phyloP scores from a whole-genome alignment of 768 basidiomycete genomes.

The Saitozyma podzolica region DNA sequence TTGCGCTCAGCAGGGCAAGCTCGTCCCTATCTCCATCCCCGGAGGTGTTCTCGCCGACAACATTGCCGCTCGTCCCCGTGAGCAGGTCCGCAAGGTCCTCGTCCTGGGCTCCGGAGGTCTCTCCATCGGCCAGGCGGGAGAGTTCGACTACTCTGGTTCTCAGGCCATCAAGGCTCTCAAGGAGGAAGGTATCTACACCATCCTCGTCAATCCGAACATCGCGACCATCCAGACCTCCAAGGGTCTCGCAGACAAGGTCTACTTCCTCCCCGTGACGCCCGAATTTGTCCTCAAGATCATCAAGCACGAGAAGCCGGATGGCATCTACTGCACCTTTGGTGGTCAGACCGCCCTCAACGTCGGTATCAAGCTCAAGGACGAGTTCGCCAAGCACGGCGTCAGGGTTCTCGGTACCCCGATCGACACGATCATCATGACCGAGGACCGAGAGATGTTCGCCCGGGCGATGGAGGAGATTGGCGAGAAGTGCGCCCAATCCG shows the following conservation, averaged over 20 bases:
- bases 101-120: slow-evolving; percentile 96
- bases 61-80: slow-evolving; percentile 63
- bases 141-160: slow-evolving; percentile 99
- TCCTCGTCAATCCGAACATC: slow-evolving; percentile 98
- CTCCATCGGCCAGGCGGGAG: slow-evolving; percentile 97
- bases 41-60: slow-evolving; percentile 72
- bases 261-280: slow-evolving; percentile 97
- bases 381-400: slow-evolving; percentile 84
- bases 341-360: slow-evolving; percentile 97
- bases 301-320: slow-evolving; percentile 97
- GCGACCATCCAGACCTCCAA: slow-evolving; percentile 97
- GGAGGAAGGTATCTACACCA: slow-evolving; percentile 98
- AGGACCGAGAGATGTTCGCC: slow-evolving; percentile 92
- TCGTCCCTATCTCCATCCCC: slow-evolving; percentile 55
- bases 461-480: slow-evolving; percentile 93
- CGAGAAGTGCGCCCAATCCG: slow-evolving; percentile 89
- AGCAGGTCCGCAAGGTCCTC: slow-evolving; percentile 84
- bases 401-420: slow-evolving; percentile 95
- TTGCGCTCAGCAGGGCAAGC: slow-evolving; percentile 57
- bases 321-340: slow-evolving; percentile 98
- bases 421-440: slow-evolving; percentile 93
- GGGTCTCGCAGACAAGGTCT: slow-evolving; percentile 97
- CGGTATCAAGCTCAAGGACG: slow-evolving; percentile 96
- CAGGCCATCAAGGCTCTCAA: slow-evolving; percentile 99
- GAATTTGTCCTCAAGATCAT: slow-evolving; percentile 98